Percentiles rank a stretch among this genome's conserved stretches.
Conservation (phyloP, 169 alveolate genomes). For the Plasmodium yoelii region DNA sequence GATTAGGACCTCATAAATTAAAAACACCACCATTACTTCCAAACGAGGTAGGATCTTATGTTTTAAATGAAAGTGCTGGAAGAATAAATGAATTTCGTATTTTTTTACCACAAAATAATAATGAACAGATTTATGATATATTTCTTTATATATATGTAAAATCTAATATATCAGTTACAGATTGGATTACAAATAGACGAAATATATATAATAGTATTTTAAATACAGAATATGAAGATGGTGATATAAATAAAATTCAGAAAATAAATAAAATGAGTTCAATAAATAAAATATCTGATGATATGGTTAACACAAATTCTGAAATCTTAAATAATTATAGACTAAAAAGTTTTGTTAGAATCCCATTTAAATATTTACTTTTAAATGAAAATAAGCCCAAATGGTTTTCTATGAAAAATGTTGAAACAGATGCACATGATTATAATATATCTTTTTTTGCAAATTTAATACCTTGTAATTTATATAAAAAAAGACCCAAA, state of each 20-base stretch:
- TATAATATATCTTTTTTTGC: constrained; percentile 80
- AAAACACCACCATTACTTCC: constrained; percentile 58
- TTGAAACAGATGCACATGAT: constrained; percentile 74
- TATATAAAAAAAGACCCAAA: constrained; percentile 81
- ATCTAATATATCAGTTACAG: constrained; percentile 77
- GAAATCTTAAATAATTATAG: constrained; percentile 49
- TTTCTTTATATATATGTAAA: constrained; percentile 79
- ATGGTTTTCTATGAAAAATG: constrained; percentile 85
- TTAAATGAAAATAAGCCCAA: constrained; percentile 87
- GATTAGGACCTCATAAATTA: constrained; percentile 80
- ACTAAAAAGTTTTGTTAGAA: constrained; percentile 59
- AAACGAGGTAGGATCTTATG: constrained; percentile 82
- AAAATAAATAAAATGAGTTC: constrained; percentile 45
- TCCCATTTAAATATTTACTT: constrained; percentile 81
- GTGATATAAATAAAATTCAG: constrained; percentile 12
- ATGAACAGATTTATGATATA: constrained; percentile 79
- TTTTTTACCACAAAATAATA: constrained; percentile 82
- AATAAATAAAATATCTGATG: constrained; percentile 30
- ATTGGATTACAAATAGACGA: constrained; percentile 66
- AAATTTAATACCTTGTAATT: constrained; percentile 65
- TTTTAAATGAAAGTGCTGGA: constrained; percentile 85
- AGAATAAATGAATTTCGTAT: constrained; percentile 85
- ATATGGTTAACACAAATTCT: neutral
- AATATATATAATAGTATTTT: constrained; percentile 14
- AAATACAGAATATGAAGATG: constrained; percentile 12